Percentiles rank a stretch among this genome's conserved stretches.
Conservation (phyloP, 371 early-diverging fungal genomes). For the Mucor irregularis region DNA sequence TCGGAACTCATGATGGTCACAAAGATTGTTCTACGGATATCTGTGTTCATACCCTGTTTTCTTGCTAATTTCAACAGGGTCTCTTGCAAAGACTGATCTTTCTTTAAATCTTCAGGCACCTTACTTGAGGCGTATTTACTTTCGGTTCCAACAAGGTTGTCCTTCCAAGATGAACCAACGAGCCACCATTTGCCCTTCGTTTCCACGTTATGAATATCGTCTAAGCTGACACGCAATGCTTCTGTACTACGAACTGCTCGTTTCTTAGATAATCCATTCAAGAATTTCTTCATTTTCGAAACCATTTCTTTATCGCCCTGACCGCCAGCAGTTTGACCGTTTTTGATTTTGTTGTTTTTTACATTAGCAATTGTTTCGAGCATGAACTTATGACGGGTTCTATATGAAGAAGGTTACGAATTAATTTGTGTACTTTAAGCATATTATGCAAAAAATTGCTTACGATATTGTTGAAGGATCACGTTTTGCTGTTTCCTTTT, state of each 20-base stretch:
- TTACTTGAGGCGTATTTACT: slow-evolving; percentile 38
- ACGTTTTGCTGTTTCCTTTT: slow-evolving; percentile 56
- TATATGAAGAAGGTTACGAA: slow-evolving; percentile 27
- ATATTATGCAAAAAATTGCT: slow-evolving; percentile 18
- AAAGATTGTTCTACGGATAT: slow-evolving; percentile 90
- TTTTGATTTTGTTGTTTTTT: slow-evolving; percentile 91
- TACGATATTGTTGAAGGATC: slow-evolving; percentile 49
- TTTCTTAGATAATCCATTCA: slow-evolving; percentile 69
- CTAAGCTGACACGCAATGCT: slow-evolving; percentile 83
- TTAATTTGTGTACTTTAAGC: neutral
- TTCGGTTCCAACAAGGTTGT: slow-evolving; percentile 60
- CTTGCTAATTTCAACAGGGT: slow-evolving; percentile 78
- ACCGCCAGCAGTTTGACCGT: slow-evolving; percentile 50
- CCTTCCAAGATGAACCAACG: slow-evolving; percentile 82
- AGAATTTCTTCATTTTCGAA: slow-evolving; percentile 78
- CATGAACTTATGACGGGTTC: slow-evolving; percentile 88
- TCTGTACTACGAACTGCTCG: slow-evolving; percentile 60
- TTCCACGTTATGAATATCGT: slow-evolving; percentile 83
- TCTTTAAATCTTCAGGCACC: slow-evolving; percentile 39
- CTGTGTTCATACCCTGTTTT: slow-evolving; percentile 94
- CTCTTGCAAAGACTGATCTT: slow-evolving; percentile 56
- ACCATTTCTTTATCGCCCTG: slow-evolving; percentile 62
- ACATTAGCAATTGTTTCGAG: slow-evolving; percentile 88
- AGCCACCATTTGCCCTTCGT: slow-evolving; percentile 92
- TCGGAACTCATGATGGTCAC: slow-evolving; percentile 89